A percentile compares a stretch with the other conserved stretches of the same genome.
These are phyloP conservation scores for Lepidium campestre DNA, from an alignment of 441 rosid species.

Conservation along the genomic window DNA sequence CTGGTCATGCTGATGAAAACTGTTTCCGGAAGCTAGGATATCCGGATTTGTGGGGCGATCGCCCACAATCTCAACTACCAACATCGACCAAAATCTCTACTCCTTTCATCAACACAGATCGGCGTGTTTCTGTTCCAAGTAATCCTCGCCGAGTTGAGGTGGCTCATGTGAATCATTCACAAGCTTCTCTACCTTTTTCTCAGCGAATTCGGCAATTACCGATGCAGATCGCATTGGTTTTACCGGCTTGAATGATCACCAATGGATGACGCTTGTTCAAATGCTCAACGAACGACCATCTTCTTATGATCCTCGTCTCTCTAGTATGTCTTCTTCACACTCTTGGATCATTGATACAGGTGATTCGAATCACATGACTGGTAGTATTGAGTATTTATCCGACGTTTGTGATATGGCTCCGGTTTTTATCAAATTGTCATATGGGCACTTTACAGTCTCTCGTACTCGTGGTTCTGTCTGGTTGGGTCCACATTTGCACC, in stretches of 20 bases:
- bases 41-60: neutral
- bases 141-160: too few species aligned
- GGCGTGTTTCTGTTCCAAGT: too few species aligned
- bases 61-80: too few species aligned
- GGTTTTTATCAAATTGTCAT: too few species aligned
- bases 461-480: too few species aligned
- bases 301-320: neutral
- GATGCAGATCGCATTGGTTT: neutral
- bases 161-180: too few species aligned
- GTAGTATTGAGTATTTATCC: neutral
- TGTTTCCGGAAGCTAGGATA: neutral
- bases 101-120: too few species aligned
- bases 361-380: neutral
- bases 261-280: too few species aligned
- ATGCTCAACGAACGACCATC: neutral
- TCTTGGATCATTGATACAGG: neutral
- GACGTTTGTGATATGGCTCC: neutral
- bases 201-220: too few species aligned
- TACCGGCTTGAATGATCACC: neutral
- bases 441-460: too few species aligned
- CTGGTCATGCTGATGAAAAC: neutral
- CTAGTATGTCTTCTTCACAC: neutral
- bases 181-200: too few species aligned
- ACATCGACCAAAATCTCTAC: too few species aligned
- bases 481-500: neutral